A percentile compares a stretch with the other conserved stretches of the same genome.
phyloP scores from a whole-genome alignment of 2,329 filamentous ascomycete species.

The Pezicula rhizophila region DNA sequence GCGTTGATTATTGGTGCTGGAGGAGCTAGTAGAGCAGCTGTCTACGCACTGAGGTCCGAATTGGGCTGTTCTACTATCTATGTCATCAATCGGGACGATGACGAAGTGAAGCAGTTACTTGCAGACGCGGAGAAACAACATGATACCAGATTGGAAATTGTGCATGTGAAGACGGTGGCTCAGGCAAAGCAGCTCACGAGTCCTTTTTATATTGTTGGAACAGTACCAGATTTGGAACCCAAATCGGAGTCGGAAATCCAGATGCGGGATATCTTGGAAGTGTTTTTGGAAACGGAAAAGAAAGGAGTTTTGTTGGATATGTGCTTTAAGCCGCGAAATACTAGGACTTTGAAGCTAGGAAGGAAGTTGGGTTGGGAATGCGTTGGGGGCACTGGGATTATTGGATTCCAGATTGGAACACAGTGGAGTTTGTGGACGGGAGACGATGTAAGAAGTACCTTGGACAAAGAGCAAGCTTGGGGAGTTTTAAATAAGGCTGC shows the following conservation, averaged over 20 bases:
- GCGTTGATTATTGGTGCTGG: slow-evolving; percentile 73
- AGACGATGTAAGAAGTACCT: slow-evolving; percentile 11
- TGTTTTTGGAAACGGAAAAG: slow-evolving; percentile 31
- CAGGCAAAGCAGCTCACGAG: slow-evolving; percentile 46
- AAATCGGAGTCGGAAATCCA: slow-evolving; percentile 52
- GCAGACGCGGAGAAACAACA: slow-evolving; percentile 43
- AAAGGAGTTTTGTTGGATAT: slow-evolving; percentile 73
- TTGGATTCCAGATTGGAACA: slow-evolving; percentile 34
- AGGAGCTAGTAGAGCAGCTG: slow-evolving; percentile 65
- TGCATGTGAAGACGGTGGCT: slow-evolving; percentile 10
- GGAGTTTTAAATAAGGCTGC: slow-evolving; percentile 26
- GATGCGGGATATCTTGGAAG: slow-evolving; percentile 38
- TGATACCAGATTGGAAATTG: slow-evolving; percentile 1
- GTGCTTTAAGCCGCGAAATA: slow-evolving; percentile 73
- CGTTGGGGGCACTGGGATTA: slow-evolving; percentile 35
- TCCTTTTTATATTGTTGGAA: slow-evolving; percentile 64
- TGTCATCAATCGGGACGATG: slow-evolving; percentile 65
- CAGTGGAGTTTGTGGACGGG: slow-evolving; percentile 35
- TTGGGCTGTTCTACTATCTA: slow-evolving; percentile 64
- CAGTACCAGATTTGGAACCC: slow-evolving; percentile 70
- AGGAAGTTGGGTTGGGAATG: slow-evolving; percentile 43
- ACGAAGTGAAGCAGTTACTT: slow-evolving; percentile 62
- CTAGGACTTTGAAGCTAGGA: slow-evolving; percentile 57
- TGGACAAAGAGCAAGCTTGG: slow-evolving; percentile 28
- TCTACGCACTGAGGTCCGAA: slow-evolving; percentile 66